A percentile compares a stretch with the other conserved stretches of the same genome.
Evolutionary conservation across 768 basidiomycete genomes (phyloP).

Genomic region (Galerina marginata): DNA sequence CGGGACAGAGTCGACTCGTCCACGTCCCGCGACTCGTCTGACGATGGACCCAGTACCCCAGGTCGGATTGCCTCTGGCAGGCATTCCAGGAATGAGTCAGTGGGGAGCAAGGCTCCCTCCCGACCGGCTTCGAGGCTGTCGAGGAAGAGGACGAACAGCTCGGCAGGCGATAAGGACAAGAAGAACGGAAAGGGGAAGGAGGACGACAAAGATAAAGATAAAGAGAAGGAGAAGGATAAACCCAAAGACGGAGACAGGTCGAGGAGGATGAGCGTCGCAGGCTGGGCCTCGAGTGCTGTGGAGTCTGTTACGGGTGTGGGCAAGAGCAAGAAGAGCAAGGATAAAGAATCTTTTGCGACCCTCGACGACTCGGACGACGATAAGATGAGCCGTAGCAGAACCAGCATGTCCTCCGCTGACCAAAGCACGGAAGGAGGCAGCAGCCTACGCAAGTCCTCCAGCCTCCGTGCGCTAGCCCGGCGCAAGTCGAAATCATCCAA

Average conservation of each 20-base stretch:
- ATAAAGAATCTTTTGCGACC: slow-evolving; percentile 61
- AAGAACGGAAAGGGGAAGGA: slow-evolving; percentile 42
- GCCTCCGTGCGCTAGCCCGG: slow-evolving; percentile 32
- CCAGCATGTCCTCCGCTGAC: background rate
- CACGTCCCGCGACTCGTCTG: slow-evolving; percentile 40
- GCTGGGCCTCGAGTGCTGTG: slow-evolving; percentile 74
- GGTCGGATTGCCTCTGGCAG: slow-evolving; percentile 21
- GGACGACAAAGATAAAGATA: slow-evolving; percentile 31
- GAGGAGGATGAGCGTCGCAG: slow-evolving; percentile 54
- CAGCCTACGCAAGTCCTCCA: slow-evolving; percentile 27
- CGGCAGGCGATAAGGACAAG: slow-evolving; percentile 25
- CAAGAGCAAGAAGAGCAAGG: slow-evolving; percentile 60
- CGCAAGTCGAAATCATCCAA: slow-evolving; percentile 39
- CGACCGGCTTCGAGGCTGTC: slow-evolving; percentile 65
- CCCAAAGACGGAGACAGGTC: slow-evolving; percentile 34
- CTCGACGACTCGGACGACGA: slow-evolving; percentile 50
- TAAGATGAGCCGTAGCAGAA: slow-evolving; percentile 19
- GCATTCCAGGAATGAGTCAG: slow-evolving; percentile 46
- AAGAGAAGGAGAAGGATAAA: slow-evolving; percentile 28
- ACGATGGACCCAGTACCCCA: slow-evolving; percentile 38
- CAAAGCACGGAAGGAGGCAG: background rate
- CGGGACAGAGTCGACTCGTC: slow-evolving; percentile 10
- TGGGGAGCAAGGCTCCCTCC: slow-evolving; percentile 48
- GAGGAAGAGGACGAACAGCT: slow-evolving; percentile 68
- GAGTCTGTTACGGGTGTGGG: slow-evolving; percentile 61